Conservation (phyloP, 2,329 filamentous ascomycete genomes). For the Helicocarpus griseus region DNA sequence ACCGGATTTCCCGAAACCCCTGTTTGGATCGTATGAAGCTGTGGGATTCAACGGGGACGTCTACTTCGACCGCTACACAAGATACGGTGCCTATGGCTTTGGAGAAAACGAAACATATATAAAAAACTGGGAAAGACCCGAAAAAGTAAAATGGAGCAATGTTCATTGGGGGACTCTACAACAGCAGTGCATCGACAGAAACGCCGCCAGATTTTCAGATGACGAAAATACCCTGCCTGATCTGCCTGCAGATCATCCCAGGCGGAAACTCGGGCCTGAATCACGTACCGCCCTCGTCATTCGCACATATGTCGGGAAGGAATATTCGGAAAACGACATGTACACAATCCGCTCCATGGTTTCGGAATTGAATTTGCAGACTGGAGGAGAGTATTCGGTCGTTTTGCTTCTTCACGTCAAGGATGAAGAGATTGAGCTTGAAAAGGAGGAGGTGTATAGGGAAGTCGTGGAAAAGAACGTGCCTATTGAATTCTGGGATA, state of each 20-base stretch:
- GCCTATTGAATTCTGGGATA: conserved; percentile 59
- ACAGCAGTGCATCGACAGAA: conserved; percentile 53
- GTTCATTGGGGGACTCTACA: conserved; percentile 66
- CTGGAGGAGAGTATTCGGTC: conserved; percentile 77
- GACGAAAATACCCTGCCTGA: conserved; percentile 11
- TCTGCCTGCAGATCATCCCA: conserved; percentile 6
- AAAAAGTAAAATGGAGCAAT: conserved; percentile 43
- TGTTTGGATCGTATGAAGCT: conserved; percentile 53
- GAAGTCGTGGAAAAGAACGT: conserved; percentile 52
- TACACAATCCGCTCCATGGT: conserved; percentile 78
- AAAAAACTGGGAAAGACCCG: conserved; percentile 18
- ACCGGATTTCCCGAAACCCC: conserved; percentile 47
- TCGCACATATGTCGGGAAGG: conserved; percentile 70
- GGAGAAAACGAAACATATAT: conserved; percentile 20
- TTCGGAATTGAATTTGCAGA: conserved; percentile 67
- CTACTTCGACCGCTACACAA: conserved; percentile 59
- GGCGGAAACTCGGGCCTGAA: conserved; percentile 22
- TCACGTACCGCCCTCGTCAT: conserved; percentile 69
- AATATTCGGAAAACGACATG: conserved; percentile 70
- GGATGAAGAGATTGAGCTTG: conserved; percentile 64
- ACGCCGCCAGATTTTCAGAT: conserved; percentile 53
- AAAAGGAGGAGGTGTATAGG: conserved; percentile 58
- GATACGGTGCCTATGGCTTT: conserved; percentile 50
- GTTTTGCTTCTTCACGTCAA: conserved; percentile 80
- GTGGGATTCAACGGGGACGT: conserved; percentile 53